Base-by-base conservation (phyloP, 768 basidiomycete genomes). In the Pleurotus djamor region DNA sequence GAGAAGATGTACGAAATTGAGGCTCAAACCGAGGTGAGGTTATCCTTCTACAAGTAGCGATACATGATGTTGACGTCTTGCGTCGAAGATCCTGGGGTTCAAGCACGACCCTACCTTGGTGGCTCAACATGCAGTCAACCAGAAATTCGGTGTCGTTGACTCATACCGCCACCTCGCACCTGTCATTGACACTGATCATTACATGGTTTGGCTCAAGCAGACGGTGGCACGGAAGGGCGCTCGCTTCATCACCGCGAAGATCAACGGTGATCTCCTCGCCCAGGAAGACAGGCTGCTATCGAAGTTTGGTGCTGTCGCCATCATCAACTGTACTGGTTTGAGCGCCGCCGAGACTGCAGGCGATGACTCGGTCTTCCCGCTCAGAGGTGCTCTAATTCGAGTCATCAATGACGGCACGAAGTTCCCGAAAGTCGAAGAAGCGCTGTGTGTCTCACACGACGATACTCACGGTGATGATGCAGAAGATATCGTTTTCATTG, bases 261-360 rank as follows among this genome's bases (percentile, higher is more conserved):
- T 76, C 59, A 60, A 61, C 1, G 74, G 73, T 51, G 71, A 74
- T 57, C 60, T 76, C 28, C 61, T 74, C 8, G 59, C 58, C 12
- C 59, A 65, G 32, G 71, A 72, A 57, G 64, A 65, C 33, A 56
- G 36, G 5, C 63, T 76, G 3, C 65, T 67, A 28, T 44, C 58
- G 2, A 60, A 67, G 47, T 76, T 66, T 62, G 57, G 52, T 17
- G 72, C 69, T 4, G 62, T 68, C 36, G 68, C 67, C 41, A 69
- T 77, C 59, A 68, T 78, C 52, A 72, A 78, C 60, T 71, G 70
- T 21, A 73, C 73, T 4, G 76, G 76, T 4, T 67, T 78, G 21
- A 65, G 67, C 5, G 67, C 69, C 5, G 57, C 62, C 12, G 65
- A 71, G 34, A 68, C 74, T 32, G 76, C 74, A 0, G 68, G 63